Evolutionary conservation across 345 rosid species (phyloP), one percentile per base, ranked within the genome.

Genomic region (Carallia pectinifolia): DNA sequence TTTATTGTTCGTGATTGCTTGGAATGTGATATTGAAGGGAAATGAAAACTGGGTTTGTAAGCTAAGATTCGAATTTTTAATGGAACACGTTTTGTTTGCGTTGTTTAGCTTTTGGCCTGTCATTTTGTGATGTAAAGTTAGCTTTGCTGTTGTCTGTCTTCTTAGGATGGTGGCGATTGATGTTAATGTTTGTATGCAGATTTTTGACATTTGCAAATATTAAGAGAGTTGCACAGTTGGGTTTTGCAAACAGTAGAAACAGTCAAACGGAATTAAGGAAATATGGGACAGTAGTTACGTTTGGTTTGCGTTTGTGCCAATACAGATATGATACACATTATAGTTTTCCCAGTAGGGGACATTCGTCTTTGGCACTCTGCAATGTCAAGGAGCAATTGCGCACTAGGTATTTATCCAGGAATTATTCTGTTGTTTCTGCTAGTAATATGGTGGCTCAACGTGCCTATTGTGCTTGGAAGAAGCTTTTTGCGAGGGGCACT

Each of bases 391-490:
- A 73, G 71, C 73, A 74, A 47, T 29, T 73, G 34, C 39, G 68
- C 6, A 58, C 67, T 68, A 48, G 64, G 52, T 56, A 54, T 56
- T 73, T 75, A 62, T 48, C 81, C 66, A 76, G 86, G 74, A 83
- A 76, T 62, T 86, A 83, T 65, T 73, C 87, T n/a, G 58, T 76
- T 48, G 70, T 69, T 53, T 71, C 87, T n/a, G 77, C 74, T 7
- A 81, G 81, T 68, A 80, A 66, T 72, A 70, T 68, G 9, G 80
- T 78, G 67, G 67, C 82, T 34, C 84, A 81, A 67, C 86, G 74
- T 70, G 86, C 87, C 4, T 84, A 81, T 80, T 74, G 76, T 71
- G 82, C 88, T 74, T 95, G 90, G 96, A 83, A 74, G 78, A 85
- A 77, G 79, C 78, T 90, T 44, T 77, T 77, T 50, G 53, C 37